Evolutionary conservation across 768 basidiomycete genomes (phyloP), one percentile per base, ranked within the genome.

Genomic region (Serendipita sp.): DNA sequence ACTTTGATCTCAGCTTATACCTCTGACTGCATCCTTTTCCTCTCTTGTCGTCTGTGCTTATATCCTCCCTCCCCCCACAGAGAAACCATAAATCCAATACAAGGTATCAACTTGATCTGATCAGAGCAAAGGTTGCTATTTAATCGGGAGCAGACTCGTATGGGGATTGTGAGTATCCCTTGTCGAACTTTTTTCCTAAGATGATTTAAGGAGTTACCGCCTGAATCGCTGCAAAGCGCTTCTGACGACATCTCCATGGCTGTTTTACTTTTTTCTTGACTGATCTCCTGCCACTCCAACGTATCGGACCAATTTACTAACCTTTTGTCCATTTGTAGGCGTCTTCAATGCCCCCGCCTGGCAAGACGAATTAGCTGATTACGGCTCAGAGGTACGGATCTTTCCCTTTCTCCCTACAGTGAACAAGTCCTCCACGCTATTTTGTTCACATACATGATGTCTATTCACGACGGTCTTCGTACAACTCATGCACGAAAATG

Each of bases 221-320:
- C 48, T 51, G 48, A 51, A n/a, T n/a, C 48, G n/a, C 16, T n/a
- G n/a, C 5, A 18, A 18, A n/a, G 16, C n/a, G 48, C 8, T 32
- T n/a, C 38, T 51, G 48, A 51, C 48, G 48, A 51, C 48, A 51
- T 51, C 48, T 51, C 48, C 48, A 51, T 51, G 48, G 48, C 48
- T 51, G 48, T 51, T 51, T 51, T 51, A 51, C 48, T 51, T 51
- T 8, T 8, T 18, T 18, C n/a, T n/a, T 51, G 48, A 51, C 48
- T 51, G 48, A 51, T 18, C 16, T 32, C n/a, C 16, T n/a, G 1
- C 48, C n/a, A 51, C n/a, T 32, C 48, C 16, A 32, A 7, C 8
- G 30, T 7, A 18, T 51, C 16, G 48, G 30, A 51, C 16, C 7
- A 7, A 51, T 51, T 18, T 51, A 8, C 48, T 51, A 7, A 51